These are phyloP conservation scores for Dicorynia guianensis DNA, from an alignment of 306 rosid genomes.

Conservation along the genomic window DNA sequence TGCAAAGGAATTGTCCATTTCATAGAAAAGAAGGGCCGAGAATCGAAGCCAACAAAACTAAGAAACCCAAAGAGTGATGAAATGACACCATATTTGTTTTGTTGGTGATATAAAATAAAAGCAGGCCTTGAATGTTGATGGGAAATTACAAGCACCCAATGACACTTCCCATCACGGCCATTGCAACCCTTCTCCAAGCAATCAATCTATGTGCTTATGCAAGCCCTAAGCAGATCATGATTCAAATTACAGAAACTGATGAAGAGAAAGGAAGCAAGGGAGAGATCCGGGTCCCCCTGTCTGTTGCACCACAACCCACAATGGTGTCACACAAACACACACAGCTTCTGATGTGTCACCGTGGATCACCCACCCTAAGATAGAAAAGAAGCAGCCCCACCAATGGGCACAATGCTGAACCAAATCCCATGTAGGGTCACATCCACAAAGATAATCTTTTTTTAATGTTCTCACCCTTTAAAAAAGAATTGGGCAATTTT, in stretches of 20 bases:
- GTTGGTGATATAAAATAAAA: background rate
- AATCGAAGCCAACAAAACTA: background rate
- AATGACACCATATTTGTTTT: background rate
- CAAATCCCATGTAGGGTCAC: constrained; percentile 34
- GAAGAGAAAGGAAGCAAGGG: background rate
- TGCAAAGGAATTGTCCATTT: constrained; percentile 4
- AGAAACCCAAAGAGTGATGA: background rate
- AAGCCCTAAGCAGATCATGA: too few relatives aligned
- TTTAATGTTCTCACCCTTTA: background rate
- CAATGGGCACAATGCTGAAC: background rate
- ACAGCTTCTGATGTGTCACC: constrained; percentile 21
- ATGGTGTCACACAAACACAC: constrained; percentile 7
- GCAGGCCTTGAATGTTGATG: constrained; percentile 2
- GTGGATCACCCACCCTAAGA: background rate
- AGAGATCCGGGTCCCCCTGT: constrained; percentile 26
- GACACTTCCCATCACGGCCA: constrained; percentile 8
- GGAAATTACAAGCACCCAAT: constrained; percentile 16
- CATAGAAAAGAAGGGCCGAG: background rate
- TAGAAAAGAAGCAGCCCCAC: background rate
- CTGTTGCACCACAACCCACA: background rate
- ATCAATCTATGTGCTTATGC: background rate
- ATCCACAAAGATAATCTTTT: background rate
- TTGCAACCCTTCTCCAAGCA: background rate
- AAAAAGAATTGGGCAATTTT: background rate
- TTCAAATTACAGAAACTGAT: background rate